A percentile compares a stretch with the other conserved stretches of the same genome.
Conservation (phyloP, 192 early-diverging fungal genomes). For the Chytriomyces confervae region DNA sequence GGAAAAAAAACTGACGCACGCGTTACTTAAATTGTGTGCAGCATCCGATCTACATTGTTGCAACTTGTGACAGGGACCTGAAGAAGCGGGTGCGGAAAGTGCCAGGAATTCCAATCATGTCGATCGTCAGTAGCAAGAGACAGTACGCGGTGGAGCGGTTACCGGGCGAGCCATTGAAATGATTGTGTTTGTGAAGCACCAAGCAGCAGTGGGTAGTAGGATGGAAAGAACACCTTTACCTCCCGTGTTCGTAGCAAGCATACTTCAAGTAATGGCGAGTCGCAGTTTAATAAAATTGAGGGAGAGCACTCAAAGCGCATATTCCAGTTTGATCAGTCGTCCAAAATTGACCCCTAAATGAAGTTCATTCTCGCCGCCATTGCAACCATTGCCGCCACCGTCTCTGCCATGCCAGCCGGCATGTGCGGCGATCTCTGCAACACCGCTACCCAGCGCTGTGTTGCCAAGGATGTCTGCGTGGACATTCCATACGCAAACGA, state of each 20-base stretch:
- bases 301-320: too few species aligned
- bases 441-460: background rate
- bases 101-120: constrained; percentile 98
- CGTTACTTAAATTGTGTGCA: constrained; percentile 40
- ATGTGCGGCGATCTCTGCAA: background rate
- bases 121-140: constrained; percentile 80
- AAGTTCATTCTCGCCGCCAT: background rate
- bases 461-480: background rate
- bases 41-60: constrained; percentile 97
- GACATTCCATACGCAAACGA: background rate
- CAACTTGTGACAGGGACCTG: constrained; percentile 96
- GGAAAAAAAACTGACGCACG: constrained; percentile 23
- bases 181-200: background rate
- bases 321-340: too few species aligned
- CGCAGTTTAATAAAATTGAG: too few species aligned
- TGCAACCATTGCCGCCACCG: background rate
- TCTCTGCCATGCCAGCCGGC: background rate
- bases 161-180: constrained; percentile 57
- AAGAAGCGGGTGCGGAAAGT: constrained; percentile 94
- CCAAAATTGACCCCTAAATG: too few species aligned
- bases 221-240: too few species aligned
- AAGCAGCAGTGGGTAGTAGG: too few species aligned
- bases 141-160: constrained; percentile 89
- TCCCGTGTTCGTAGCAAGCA: too few species aligned
- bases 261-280: too few species aligned